These are phyloP conservation scores for Fusarium brevicatenulatum DNA, from an alignment of 2,329 filamentous ascomycete genomes.

Conservation along the genomic window DNA sequence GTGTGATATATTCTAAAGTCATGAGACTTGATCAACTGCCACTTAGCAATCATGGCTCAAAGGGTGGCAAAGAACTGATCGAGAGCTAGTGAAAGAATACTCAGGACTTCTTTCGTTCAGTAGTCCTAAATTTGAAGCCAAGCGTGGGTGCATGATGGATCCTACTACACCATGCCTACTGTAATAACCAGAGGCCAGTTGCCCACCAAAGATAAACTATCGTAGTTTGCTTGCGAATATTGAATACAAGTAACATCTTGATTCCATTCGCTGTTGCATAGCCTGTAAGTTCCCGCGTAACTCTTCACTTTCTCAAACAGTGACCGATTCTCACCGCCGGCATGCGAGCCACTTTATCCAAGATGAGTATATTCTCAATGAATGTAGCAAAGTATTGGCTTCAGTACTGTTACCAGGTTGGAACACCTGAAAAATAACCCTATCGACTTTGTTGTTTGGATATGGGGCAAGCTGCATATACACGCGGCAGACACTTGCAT, in stretches of 20 bases:
- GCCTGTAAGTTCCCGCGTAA: neutral
- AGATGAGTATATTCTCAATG: too few relatives aligned
- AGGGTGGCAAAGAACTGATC: neutral
- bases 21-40: too few relatives aligned
- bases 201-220: neutral
- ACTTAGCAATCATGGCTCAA: neutral
- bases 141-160: neutral
- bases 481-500: neutral
- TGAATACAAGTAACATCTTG: neutral
- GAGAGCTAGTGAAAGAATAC: too few relatives aligned
- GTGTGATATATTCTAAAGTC: too few relatives aligned
- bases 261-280: neutral
- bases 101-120: neutral
- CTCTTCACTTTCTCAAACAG: neutral
- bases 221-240: neutral
- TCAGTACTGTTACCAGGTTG: neutral
- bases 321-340: neutral
- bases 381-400: neutral
- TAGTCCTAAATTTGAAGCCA: neutral
- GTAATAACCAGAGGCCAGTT: neutral
- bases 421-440: neutral
- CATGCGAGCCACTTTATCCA: neutral
- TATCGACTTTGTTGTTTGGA: neutral
- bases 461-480: neutral
- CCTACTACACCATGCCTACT: neutral